phyloP scores from a whole-genome alignment of 495 filamentous ascomycete genomes.

The Barbatosphaeria neglecta region DNA sequence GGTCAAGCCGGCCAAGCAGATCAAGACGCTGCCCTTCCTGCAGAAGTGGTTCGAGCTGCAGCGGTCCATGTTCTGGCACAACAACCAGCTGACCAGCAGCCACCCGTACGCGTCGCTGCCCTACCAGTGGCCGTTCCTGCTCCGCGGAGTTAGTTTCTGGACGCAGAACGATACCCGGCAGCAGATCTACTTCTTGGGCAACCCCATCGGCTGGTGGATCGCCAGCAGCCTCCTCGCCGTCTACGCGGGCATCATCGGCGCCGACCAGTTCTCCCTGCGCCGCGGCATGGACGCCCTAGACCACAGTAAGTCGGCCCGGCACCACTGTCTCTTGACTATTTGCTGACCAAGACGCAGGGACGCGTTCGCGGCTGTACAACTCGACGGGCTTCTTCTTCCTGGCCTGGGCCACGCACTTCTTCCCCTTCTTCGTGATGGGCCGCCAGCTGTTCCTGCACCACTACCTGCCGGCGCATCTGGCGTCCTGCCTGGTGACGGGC shows the following conservation, averaged over 20 bases:
- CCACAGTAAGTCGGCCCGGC: slow-evolving; percentile 86
- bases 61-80: slow-evolving; percentile 97
- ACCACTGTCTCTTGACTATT: slow-evolving; percentile 8
- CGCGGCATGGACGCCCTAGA: slow-evolving; percentile 90
- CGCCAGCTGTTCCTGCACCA: slow-evolving; percentile 97
- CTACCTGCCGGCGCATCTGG: slow-evolving; percentile 90
- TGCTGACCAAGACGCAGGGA: slow-evolving; percentile 39
- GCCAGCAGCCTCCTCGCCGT: slow-evolving; percentile 84
- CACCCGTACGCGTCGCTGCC: slow-evolving; percentile 92
- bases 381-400: slow-evolving; percentile 98
- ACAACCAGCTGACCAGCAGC: slow-evolving; percentile 91
- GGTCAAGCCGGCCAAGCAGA: slow-evolving; percentile 56
- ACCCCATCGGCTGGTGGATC: slow-evolving; percentile 97
- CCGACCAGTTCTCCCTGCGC: slow-evolving; percentile 84
- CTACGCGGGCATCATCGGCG: slow-evolving; percentile 82
- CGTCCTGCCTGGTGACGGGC: slow-evolving; percentile 86
- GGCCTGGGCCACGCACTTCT: slow-evolving; percentile 93
- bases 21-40: slow-evolving; percentile 77
- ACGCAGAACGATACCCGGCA: slow-evolving; percentile 91
- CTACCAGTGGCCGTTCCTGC: slow-evolving; percentile 95
- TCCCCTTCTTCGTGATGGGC: slow-evolving; percentile 96
- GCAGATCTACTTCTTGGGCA: slow-evolving; percentile 98
- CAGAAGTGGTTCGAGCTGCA: slow-evolving; percentile 95
- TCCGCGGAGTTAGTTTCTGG: slow-evolving; percentile 98
- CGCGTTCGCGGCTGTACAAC: slow-evolving; percentile 90